These are phyloP conservation scores for Penicillium atrosanguineum DNA, from an alignment of 495 filamentous ascomycete species.

Conservation along the genomic window DNA sequence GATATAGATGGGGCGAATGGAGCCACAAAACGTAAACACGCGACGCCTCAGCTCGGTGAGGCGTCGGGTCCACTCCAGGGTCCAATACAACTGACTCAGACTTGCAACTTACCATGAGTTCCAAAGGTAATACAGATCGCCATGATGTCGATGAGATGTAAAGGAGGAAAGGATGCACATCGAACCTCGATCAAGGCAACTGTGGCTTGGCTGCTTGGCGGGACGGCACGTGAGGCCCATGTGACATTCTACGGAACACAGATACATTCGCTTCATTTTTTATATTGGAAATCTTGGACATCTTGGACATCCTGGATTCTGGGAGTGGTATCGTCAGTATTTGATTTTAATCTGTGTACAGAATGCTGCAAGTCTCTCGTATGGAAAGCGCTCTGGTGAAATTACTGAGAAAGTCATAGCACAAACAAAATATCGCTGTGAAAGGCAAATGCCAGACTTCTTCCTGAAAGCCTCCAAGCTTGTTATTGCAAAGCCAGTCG, in stretches of 20 bases:
- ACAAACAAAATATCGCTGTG: conserved; percentile 15
- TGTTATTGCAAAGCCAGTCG: not conserved
- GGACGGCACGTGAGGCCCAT: conserved; percentile 27
- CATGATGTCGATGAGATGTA: conserved; percentile 29
- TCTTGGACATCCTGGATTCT: not conserved
- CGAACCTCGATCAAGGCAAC: conserved; percentile 18
- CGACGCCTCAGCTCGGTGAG: not conserved
- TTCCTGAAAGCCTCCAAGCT: not conserved
- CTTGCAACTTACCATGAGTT: conserved; percentile 43
- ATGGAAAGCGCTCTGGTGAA: conserved; percentile 7
- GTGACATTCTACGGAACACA: conserved; percentile 12
- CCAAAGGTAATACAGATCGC: conserved; percentile 58
- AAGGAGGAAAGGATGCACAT: not conserved
- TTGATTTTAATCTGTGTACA: conserved; percentile 13
- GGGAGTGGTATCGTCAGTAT: not conserved
- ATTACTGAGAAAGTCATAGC: conserved; percentile 6
- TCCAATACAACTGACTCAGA: not conserved
- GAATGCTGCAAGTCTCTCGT: conserved; percentile 6
- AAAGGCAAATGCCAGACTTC: conserved; percentile 2
- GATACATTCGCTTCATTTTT: not conserved
- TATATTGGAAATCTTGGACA: not conserved
- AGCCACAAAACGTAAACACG: conserved; percentile 12
- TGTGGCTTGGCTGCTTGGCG: conserved; percentile 30
- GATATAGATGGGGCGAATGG: conserved; percentile 6
- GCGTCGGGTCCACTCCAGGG: conserved; percentile 2